A percentile compares a stretch with the other conserved stretches of the same genome.
Conservation (phyloP, 179 eudicot genomes). For the Monotropa hypopitys region DNA sequence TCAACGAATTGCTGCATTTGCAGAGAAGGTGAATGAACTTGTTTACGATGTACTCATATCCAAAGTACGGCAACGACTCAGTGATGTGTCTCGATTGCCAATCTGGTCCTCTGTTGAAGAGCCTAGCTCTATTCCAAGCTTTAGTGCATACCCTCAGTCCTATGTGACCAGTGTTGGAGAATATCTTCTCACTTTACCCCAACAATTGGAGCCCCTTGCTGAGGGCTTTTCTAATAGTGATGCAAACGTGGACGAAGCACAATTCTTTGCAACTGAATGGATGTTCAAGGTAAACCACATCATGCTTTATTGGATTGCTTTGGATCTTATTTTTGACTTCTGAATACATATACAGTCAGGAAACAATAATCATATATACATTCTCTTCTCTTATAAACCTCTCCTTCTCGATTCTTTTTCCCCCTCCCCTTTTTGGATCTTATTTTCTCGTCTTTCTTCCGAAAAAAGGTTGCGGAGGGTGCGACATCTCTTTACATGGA, state of each 20-base stretch:
- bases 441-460: not conserved
- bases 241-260: slow-evolving; percentile 75
- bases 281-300: slow-evolving; percentile 75
- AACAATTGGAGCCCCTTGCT: slow-evolving; percentile 89
- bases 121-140: slow-evolving; percentile 70
- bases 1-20: slow-evolving; percentile 78
- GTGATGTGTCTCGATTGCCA: slow-evolving; percentile 62
- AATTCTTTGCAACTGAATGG: slow-evolving; percentile 96
- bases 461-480: slow-evolving; percentile 80
- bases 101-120: slow-evolving; percentile 83
- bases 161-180: slow-evolving; percentile 85
- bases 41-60: slow-evolving; percentile 89
- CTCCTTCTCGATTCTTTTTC: too few relatives aligned
- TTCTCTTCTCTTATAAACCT: too few relatives aligned
- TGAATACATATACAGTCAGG: too few relatives aligned
- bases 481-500: slow-evolving; percentile 82
- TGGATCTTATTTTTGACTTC: not conserved
- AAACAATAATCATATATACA: too few relatives aligned
- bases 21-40: slow-evolving; percentile 81
- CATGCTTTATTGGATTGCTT: not conserved
- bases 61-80: slow-evolving; percentile 77
- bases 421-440: too few relatives aligned
- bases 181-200: slow-evolving; percentile 94
- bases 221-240: slow-evolving; percentile 74
- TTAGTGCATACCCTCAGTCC: slow-evolving; percentile 80